Evolutionary conservation across 2,329 filamentous ascomycete genomes (phyloP).

Genomic region (Lachnellula subtilissima): DNA sequence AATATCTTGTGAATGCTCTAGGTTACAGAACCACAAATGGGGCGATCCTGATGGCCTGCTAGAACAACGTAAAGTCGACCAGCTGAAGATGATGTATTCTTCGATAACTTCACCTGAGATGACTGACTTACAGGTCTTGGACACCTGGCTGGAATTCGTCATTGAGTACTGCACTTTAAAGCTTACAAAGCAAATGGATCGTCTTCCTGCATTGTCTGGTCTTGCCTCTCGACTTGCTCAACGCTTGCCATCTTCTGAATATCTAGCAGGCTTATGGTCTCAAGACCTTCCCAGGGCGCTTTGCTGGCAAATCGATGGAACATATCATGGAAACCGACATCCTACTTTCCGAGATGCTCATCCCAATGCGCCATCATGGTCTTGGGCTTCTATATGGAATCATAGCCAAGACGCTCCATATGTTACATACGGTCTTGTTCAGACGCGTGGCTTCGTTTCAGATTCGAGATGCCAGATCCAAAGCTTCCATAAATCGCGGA

Average conservation of each 20-base stretch:
- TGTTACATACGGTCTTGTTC: not conserved
- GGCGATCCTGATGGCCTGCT: not conserved
- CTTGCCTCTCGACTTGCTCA: not conserved
- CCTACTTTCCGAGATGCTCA: not conserved
- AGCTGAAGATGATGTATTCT: slow-evolving; percentile 1
- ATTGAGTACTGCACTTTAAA: not conserved
- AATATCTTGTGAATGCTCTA: not conserved
- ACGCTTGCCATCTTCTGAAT: not conserved
- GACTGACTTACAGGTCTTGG: not conserved
- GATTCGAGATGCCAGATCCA: not conserved
- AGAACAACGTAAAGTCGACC: not conserved
- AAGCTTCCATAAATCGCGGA: not conserved
- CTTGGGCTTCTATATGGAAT: slow-evolving; percentile 1
- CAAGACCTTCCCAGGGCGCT: not conserved
- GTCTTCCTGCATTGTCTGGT: slow-evolving; percentile 1
- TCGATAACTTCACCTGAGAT: not conserved
- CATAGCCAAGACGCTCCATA: not conserved
- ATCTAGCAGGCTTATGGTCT: not conserved
- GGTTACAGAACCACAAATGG: not conserved
- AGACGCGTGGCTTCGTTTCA: not conserved
- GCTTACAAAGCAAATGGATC: not conserved
- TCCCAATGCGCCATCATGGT: not conserved
- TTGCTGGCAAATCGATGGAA: not conserved
- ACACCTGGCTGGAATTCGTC: not conserved
- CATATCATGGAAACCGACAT: not conserved